Evolutionary conservation across 2,329 filamentous ascomycete genomes (phyloP).

Genomic region (Fonsecaea monophora): DNA sequence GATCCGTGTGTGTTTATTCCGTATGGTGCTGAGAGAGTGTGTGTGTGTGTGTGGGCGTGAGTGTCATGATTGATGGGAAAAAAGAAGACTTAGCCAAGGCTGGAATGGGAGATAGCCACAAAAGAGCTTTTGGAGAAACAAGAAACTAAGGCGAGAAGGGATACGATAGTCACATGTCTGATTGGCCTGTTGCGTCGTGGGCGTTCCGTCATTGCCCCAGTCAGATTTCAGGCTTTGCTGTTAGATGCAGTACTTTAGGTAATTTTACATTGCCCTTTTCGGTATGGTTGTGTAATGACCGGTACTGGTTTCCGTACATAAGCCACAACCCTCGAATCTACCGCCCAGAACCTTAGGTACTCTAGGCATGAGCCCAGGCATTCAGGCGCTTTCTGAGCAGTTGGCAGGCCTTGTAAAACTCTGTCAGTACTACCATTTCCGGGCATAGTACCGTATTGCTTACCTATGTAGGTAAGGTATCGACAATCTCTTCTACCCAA

Average conservation of each 20-base stretch:
- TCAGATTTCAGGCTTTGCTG: background rate
- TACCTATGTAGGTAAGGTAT: too few relatives aligned
- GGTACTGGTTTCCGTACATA: background rate
- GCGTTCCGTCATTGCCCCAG: background rate
- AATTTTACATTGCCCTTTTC: background rate
- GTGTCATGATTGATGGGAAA: background rate
- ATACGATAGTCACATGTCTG: background rate
- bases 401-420: too few relatives aligned
- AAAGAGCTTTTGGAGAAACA: background rate
- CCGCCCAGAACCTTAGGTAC: too few relatives aligned
- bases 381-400: too few relatives aligned
- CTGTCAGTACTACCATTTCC: too few relatives aligned
- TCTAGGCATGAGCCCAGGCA: too few relatives aligned
- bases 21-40: background rate
- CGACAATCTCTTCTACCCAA: background rate
- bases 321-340: too few relatives aligned
- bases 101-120: background rate
- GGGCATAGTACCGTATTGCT: too few relatives aligned
- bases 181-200: background rate
- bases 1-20: background rate
- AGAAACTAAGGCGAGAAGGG: background rate
- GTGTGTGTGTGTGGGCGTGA: too few relatives aligned
- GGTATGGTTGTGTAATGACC: background rate
- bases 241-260: background rate
- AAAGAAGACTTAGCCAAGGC: background rate